Evolutionary conservation across 225 moss, liverwort and hornwort species (phyloP).

Genomic region (Pleurozium schreberi): DNA sequence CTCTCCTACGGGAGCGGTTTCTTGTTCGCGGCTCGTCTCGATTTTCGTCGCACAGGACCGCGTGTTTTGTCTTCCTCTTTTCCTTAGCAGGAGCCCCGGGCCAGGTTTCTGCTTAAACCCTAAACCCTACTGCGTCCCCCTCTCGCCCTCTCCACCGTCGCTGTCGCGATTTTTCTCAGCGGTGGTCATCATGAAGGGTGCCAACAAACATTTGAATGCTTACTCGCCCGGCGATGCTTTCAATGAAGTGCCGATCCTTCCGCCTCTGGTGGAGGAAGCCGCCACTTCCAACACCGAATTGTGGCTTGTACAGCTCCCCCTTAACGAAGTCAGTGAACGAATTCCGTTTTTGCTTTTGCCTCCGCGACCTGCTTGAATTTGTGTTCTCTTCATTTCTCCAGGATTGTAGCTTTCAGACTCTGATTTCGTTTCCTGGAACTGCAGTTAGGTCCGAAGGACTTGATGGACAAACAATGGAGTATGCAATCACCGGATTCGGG

Average conservation of each 20-base stretch:
- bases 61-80: no score
- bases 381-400: not conserved
- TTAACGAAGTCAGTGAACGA: conserved; percentile 19
- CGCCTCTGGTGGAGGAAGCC: conserved; percentile 32
- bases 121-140: not conserved
- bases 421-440: not conserved
- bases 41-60: no score
- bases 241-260: not conserved
- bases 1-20: no score
- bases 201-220: not conserved
- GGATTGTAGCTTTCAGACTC: not conserved
- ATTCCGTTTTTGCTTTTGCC: not conserved
- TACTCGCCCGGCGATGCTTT: conserved; percentile 24
- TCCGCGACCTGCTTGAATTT: not conserved
- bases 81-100: no score
- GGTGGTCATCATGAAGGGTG: conserved; percentile 2
- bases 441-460: conserved; percentile 48
- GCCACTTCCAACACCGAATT: conserved; percentile 26
- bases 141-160: not conserved
- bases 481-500: conserved; percentile 9
- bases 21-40: no score
- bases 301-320: conserved; percentile 47
- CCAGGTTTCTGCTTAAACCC: not conserved
- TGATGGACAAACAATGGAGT: conserved; percentile 50
- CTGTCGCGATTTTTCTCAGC: not conserved